These are phyloP conservation scores for Verbena officinalis DNA, from an alignment of 257 asterid species.

Conservation along the genomic window DNA sequence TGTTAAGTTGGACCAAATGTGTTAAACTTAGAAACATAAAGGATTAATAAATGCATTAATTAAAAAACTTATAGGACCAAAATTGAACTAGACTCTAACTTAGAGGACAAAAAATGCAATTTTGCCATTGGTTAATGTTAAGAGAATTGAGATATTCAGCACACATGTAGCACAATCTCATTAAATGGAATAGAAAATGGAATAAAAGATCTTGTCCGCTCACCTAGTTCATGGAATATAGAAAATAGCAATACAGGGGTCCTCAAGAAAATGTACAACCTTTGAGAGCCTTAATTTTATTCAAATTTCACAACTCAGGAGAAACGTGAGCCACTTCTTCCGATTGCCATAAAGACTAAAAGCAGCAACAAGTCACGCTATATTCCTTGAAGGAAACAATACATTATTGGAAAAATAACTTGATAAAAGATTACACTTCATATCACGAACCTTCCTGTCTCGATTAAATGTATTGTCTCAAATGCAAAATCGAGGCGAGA, in stretches of 20 bases:
- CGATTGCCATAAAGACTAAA: constrained; percentile 10
- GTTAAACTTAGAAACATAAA: too few relatives aligned
- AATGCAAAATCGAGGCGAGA: neutral
- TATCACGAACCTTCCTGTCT: constrained; percentile 24
- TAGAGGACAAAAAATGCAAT: too few relatives aligned
- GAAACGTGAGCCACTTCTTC: constrained; percentile 17
- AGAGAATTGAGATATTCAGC: too few relatives aligned
- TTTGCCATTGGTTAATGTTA: too few relatives aligned
- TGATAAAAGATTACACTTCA: constrained; percentile 20
- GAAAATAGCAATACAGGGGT: neutral
- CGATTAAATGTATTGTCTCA: constrained; percentile 2
- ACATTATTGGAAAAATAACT: constrained; percentile 36
- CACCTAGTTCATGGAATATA: neutral
- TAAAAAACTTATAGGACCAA: too few relatives aligned
- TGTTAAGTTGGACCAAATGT: too few relatives aligned
- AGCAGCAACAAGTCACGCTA: constrained; percentile 23
- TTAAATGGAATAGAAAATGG: too few relatives aligned
- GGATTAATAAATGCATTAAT: too few relatives aligned
- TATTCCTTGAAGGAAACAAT: constrained; percentile 27
- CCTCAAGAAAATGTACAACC: constrained; percentile 18
- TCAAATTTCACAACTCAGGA: constrained; percentile 15
- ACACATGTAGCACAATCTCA: too few relatives aligned
- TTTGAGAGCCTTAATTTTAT: constrained; percentile 24
- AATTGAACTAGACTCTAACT: too few relatives aligned
- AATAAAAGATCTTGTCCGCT: too few relatives aligned